Evolutionary conservation across 2,329 filamentous ascomycete genomes (phyloP), one percentile per base, ranked within the genome.

Genomic region (Shiraia sp.): DNA sequence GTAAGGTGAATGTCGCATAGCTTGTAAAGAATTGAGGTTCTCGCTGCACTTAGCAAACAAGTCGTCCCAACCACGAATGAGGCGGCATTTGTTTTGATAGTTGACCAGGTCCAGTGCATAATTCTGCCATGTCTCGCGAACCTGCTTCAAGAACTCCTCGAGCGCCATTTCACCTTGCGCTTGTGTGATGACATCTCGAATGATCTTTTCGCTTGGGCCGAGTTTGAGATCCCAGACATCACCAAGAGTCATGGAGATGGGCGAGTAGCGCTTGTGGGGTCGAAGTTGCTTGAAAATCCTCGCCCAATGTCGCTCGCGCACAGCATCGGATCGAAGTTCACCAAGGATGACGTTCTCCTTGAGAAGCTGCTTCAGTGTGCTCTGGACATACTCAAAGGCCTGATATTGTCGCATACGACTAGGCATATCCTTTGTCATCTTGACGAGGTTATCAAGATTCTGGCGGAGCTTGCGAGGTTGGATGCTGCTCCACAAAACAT

Each of bases 391-490:
- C 70, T 99, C 95, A 66, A 99, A 99, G n/a, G 95, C 95, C 57
- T 95, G 92, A 69, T 99, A 99, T 65, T 99, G 95, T 47, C 95
- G 86, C 92, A 99, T 97, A 45, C 93, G 86, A 71, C 90, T 96
- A 0, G 95, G 93, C 93, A 99, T 97, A 50, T 97, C 92, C 73
- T 96, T 97, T 25, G 91, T 97, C 81, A 95, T 95, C 76, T 96
- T 96, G 68, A 97, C 89, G 38, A 97, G 80, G 33, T 87, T 86
- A 63, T 99, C 92, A 36, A 99, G 85, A 49, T 89, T 88, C 57
- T 88, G 82, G 26, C 93, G 84, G 44, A 99, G 83, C 73, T 97
- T 99, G 51, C 93, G 83, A 7, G 95, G 92, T 65, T 97, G 90
- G 1, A 99, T 88, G 62, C 89, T 96, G 42, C 87, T 95, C 95